Evolutionary conservation across 169 alveolate species (phyloP).

Genomic region (Eimeria maxima): DNA sequence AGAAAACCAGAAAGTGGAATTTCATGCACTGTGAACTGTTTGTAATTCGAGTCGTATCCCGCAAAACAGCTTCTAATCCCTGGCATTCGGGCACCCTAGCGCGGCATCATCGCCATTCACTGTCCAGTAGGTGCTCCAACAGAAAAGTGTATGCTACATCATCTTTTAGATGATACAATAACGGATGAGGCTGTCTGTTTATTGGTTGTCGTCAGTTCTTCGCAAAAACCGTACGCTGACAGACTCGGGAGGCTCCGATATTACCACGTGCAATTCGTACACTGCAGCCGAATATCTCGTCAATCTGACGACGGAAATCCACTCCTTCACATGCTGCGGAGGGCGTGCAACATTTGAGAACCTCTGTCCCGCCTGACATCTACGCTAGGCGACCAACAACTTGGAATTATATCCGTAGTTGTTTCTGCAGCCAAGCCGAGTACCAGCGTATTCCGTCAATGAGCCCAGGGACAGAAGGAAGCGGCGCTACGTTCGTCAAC

Average conservation of each 20-base stretch:
- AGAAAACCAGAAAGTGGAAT: background rate
- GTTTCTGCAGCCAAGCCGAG: background rate
- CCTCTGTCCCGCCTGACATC: background rate
- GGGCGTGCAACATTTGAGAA: background rate
- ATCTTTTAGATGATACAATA: background rate
- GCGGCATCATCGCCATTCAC: background rate
- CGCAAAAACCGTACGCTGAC: background rate
- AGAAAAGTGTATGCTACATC: conserved; percentile 2
- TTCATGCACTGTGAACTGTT: background rate
- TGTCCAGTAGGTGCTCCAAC: conserved; percentile 21
- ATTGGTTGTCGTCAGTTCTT: background rate
- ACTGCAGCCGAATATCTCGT: background rate
- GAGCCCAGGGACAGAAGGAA: conserved; percentile 32
- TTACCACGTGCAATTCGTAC: background rate
- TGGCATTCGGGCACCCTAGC: background rate
- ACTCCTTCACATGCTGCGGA: background rate
- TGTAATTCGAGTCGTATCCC: background rate
- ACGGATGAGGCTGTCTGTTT: background rate
- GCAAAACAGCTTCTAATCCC: background rate
- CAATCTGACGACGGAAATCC: background rate
- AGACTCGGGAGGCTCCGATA: background rate
- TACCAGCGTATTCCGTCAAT: conserved; percentile 35
- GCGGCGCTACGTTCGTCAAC: conserved; percentile 89
- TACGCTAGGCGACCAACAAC: background rate
- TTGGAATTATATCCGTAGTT: background rate